Conservation (phyloP, 2,329 filamentous ascomycete species). For the Trichoderma sp. region DNA sequence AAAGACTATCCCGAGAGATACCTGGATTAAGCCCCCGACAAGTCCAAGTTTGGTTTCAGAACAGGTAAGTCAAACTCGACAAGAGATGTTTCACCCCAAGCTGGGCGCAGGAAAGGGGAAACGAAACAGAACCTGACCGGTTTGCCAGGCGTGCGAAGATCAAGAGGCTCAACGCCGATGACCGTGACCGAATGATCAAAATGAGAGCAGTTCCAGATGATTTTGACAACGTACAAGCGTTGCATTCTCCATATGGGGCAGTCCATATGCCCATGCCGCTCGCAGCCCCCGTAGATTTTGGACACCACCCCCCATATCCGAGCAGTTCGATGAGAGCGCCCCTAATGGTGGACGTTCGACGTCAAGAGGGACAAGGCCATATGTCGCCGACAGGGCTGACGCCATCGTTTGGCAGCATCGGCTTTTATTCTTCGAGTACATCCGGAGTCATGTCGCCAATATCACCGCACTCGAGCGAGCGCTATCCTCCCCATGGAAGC, state of each 20-base stretch:
- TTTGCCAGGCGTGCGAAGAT: slow-evolving; percentile 63
- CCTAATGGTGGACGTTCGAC: slow-evolving; percentile 65
- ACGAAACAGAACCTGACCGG: slow-evolving; percentile 5
- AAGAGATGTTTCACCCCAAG: slow-evolving; percentile 24
- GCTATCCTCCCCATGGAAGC: slow-evolving; percentile 52
- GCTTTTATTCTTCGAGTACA: slow-evolving; percentile 55
- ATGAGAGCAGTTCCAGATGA: slow-evolving; percentile 69
- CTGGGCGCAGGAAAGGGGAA: neutral
- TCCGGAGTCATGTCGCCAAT: slow-evolving; percentile 57
- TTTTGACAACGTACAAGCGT: slow-evolving; percentile 66
- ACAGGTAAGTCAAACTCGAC: slow-evolving; percentile 61
- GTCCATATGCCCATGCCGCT: slow-evolving; percentile 51
- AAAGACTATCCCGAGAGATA: slow-evolving; percentile 83
- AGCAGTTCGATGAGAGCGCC: slow-evolving; percentile 61
- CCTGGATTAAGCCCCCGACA: slow-evolving; percentile 87
- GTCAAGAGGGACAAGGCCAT: slow-evolving; percentile 61
- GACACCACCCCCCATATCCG: slow-evolving; percentile 46
- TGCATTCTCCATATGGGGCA: slow-evolving; percentile 65
- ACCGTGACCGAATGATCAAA: slow-evolving; percentile 67
- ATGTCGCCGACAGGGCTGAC: slow-evolving; percentile 65
- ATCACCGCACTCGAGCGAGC: slow-evolving; percentile 52
- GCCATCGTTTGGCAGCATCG: slow-evolving; percentile 64
- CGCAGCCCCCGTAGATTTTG: slow-evolving; percentile 48
- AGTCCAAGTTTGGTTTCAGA: slow-evolving; percentile 98
- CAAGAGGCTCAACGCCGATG: slow-evolving; percentile 67